Evolutionary conservation across 345 rosid genomes (phyloP).

Genomic region (Trapa incisa): DNA sequence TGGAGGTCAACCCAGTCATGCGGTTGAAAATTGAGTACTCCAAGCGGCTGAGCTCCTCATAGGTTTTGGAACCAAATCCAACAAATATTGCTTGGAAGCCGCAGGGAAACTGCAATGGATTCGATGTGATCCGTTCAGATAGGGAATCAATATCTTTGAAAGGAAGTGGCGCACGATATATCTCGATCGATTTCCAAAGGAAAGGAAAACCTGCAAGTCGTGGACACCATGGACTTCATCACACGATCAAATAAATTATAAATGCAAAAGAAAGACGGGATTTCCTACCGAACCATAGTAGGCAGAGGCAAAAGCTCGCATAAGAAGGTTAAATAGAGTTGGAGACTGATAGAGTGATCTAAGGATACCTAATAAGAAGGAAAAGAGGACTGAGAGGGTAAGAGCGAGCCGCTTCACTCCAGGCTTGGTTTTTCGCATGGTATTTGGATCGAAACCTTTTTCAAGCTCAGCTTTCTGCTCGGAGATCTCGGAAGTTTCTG

Average conservation of each 20-base stretch:
- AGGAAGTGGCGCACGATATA: conserved; percentile 81
- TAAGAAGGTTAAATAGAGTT: neutral
- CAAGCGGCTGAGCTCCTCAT: conserved; percentile 14
- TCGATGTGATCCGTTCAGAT: conserved; percentile 34
- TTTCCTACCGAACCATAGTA: neutral
- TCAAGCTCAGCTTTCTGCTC: neutral
- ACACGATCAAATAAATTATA: neutral
- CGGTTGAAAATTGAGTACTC: conserved; percentile 27
- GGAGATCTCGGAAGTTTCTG: conserved; percentile 28
- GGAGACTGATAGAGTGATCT: neutral
- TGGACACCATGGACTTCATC: neutral
- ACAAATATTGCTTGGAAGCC: conserved; percentile 53
- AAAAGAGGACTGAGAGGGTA: conserved; percentile 49
- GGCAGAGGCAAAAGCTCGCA: neutral
- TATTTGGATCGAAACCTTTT: conserved; percentile 24
- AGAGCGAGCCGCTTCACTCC: conserved; percentile 72
- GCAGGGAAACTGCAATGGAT: conserved; percentile 45
- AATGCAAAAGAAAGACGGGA: neutral
- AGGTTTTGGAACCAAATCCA: conserved; percentile 19
- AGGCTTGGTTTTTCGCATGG: conserved; percentile 58
- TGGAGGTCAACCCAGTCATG: conserved; percentile 29
- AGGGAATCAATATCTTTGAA: conserved; percentile 58
- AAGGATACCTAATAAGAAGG: conserved; percentile 53
- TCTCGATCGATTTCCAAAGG: conserved; percentile 84
- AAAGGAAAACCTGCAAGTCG: conserved; percentile 46